Conservation (phyloP, 2,329 filamentous ascomycete genomes). For the Colletotrichum echinochloae region DNA sequence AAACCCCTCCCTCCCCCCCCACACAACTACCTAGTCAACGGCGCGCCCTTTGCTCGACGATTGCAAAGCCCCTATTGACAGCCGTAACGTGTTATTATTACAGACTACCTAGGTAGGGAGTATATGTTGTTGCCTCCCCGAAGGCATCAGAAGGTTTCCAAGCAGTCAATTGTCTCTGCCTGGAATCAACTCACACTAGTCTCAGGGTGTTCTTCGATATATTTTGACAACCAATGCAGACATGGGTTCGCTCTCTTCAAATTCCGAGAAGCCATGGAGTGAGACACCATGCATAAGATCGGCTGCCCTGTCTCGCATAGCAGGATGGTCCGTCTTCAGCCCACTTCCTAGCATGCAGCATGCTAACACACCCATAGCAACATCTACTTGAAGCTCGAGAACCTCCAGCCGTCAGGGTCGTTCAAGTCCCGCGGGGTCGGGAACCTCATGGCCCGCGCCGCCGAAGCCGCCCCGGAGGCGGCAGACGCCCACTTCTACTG, state of each 20-base stretch:
- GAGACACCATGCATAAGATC: slow-evolving; percentile 79
- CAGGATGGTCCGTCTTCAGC: slow-evolving; percentile 72
- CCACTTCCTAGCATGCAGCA: slow-evolving; percentile 35
- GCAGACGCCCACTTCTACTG: slow-evolving; percentile 77
- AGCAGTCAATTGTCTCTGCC: not conserved
- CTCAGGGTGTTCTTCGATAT: not conserved
- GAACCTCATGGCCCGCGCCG: slow-evolving; percentile 70
- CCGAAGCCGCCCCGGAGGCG: slow-evolving; percentile 47
- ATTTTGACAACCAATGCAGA: slow-evolving; percentile 6
- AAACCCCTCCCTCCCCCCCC: not conserved
- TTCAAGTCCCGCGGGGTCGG: slow-evolving; percentile 88
- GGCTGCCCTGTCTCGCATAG: slow-evolving; percentile 72
- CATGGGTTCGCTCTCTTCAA: slow-evolving; percentile 57
- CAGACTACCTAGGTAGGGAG: too few species aligned
- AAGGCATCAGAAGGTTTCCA: not conserved
- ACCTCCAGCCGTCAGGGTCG: slow-evolving; percentile 84
- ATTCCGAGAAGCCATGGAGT: slow-evolving; percentile 70
- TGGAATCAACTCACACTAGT: not conserved
- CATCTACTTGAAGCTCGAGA: slow-evolving; percentile 88
- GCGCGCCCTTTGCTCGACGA: slow-evolving; percentile 1
- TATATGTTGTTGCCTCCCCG: not conserved
- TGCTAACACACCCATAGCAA: slow-evolving; percentile 60
- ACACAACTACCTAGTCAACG: not conserved
- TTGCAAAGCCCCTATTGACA: not conserved
- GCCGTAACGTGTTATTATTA: not conserved